Evolutionary conservation across 139 green algal species (phyloP), one percentile per base, ranked within the genome.

Genomic region (Volvox reticuliferus): DNA sequence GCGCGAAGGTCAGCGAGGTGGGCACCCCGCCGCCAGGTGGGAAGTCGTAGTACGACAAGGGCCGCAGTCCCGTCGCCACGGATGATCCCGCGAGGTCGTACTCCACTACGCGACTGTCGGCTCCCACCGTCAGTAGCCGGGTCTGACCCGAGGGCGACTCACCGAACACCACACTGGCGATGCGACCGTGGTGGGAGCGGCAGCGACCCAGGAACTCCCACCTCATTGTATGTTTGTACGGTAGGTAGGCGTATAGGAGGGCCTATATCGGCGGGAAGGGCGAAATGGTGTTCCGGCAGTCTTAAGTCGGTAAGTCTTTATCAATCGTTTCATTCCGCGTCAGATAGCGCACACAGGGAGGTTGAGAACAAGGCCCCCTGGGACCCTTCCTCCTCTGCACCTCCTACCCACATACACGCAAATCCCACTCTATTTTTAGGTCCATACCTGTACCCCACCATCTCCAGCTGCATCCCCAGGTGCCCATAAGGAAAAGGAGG

Each of bases 131-230:
- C 80, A 97, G 96, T 21, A 97, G 92, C 33, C 93, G 94, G 0
- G 94, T 97, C 67, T 95, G 87, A n/a, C 94, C 94, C 13, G 91
- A 87, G 12, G 93, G 93, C 16, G 93, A 93, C 87, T 96, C 94
- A 14, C 93, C 96, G 93, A 97, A 97, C 19, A 82, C 67, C 50
- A 97, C 69, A 0, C 87, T 93, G n/a, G 94, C 92, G 16, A 97
- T 82, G 33, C 68, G 81, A 24, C 50, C 91, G 55, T 95, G 89
- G 90, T 98, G 96, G 62, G 92, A 87, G 24, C 86, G 84, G 80
- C 92, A 91, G 76, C 94, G 95, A 32, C 96, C 96, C 12, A 97
- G 91, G 76, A 94, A 94, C 91, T 98, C 96, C 95, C 96, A 97
- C 9, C 93, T 89, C 89, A 92, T 92, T 32, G 86, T 92, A 69